These are phyloP conservation scores for Physcomitrium patens DNA, from an alignment of 225 moss, liverwort and hornwort genomes.

Conservation along the genomic window DNA sequence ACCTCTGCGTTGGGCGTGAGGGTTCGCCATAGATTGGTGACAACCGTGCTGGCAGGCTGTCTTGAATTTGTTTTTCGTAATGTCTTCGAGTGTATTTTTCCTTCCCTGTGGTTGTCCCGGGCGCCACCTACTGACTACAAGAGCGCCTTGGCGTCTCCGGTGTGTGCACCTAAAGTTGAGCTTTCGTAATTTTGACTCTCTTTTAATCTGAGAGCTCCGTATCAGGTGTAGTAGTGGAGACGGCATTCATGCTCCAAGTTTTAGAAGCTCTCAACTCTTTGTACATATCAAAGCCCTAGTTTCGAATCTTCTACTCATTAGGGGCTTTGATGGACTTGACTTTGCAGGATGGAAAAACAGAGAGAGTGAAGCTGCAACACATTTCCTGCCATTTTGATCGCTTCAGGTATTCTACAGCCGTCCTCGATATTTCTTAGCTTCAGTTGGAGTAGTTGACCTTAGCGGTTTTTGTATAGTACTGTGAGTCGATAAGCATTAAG, in stretches of 20 bases:
- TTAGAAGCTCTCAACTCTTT: neutral
- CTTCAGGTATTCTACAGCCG: slow-evolving; percentile 28
- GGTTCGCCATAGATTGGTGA: slow-evolving; percentile 29
- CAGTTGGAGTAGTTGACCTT: neutral
- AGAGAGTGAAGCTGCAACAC: slow-evolving; percentile 34
- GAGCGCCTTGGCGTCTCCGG: slow-evolving; percentile 17
- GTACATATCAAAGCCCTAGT: too few species aligned
- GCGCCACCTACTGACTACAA: slow-evolving; percentile 10
- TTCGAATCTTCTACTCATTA: neutral
- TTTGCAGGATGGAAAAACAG: slow-evolving; percentile 38
- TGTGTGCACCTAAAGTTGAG: slow-evolving; percentile 18
- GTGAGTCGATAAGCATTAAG: neutral
- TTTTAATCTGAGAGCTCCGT: too few species aligned
- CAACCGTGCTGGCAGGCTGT: slow-evolving; percentile 24
- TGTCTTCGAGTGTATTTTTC: slow-evolving; percentile 8
- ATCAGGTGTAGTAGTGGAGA: neutral
- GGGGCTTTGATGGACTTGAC: neutral
- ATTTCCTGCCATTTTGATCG: slow-evolving; percentile 30
- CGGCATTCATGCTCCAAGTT: neutral
- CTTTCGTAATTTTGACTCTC: slow-evolving; percentile 14
- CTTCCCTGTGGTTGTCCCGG: neutral
- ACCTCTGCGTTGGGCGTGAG: slow-evolving; percentile 22
- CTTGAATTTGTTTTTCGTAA: slow-evolving; percentile 23
- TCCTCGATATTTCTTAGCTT: neutral
- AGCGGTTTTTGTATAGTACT: neutral